Evolutionary conservation across 805 yeast species (phyloP).

Genomic region (Candida hungchunana): DNA sequence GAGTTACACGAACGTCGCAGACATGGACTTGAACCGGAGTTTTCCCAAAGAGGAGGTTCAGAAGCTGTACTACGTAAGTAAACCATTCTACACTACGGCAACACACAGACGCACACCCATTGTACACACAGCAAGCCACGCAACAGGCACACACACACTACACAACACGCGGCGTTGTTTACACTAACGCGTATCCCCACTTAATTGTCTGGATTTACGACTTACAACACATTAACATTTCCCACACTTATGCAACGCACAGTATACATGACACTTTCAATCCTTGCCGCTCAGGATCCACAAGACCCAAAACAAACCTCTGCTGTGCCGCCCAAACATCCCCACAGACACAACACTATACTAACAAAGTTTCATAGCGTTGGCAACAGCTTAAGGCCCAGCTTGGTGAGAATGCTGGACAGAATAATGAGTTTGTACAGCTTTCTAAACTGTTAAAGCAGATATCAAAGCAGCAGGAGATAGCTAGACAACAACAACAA

Average conservation of each 20-base stretch:
- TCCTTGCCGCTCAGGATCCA: not conserved
- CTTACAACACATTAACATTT: no score
- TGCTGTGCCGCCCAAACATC: not conserved
- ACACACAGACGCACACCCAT: not conserved
- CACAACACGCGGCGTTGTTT: slow-evolving; percentile 7
- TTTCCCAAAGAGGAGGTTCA: slow-evolving; percentile 27
- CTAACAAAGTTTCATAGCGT: slow-evolving; percentile 32
- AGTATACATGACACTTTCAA: no score
- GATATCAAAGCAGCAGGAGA: slow-evolving; percentile 36
- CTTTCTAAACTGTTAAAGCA: slow-evolving; percentile 47
- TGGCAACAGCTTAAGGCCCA: slow-evolving; percentile 55
- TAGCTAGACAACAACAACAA: slow-evolving; percentile 28
- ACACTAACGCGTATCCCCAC: slow-evolving; percentile 2
- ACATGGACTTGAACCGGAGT: slow-evolving; percentile 24
- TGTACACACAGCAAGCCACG: not conserved
- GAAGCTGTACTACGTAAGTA: slow-evolving; percentile 25
- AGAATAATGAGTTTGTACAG: slow-evolving; percentile 55
- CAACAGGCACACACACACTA: slow-evolving; percentile 2
- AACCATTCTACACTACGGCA: not conserved
- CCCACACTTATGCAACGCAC: no score
- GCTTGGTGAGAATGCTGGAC: slow-evolving; percentile 49
- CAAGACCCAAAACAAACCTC: not conserved
- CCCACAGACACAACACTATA: not conserved
- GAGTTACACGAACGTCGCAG: slow-evolving; percentile 1
- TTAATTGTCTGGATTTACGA: not conserved